Base-by-base conservation (phyloP, 306 rosid species). In the Rubus parviflorus region DNA sequence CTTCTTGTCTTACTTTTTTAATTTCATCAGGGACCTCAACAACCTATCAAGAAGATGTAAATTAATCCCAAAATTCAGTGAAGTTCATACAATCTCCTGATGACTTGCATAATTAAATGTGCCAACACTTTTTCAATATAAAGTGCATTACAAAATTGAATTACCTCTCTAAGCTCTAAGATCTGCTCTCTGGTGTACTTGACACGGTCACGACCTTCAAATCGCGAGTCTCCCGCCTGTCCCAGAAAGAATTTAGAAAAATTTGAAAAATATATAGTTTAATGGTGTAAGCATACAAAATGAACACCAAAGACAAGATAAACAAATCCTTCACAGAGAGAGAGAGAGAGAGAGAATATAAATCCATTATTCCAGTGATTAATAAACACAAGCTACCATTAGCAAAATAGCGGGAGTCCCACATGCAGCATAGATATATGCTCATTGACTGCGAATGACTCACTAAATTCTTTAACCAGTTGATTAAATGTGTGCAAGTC, bases 131-230 rank as follows among this genome's bases (percentile, higher is more conserved):
- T 43, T 58, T 17, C 57, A 60, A 43, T 38, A 58, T 68, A 23
- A 67, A 64, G 13, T 38, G 52, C 22, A 52, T 72, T 60, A 22
- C 35, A 62, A 11, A 41, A 74, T 40, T 19, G 53, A 79, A 71
- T 86, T 88, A 96, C 99, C 98, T 91, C 88, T 70, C 85, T 87
- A 62, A 93, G 88, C 66, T 80, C 87, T 60, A 96, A 81, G 64
- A 96, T 89, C 87, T 91, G 91, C 70, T 93, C 98, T 63, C 87
- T 86, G 48, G 89, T 86, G 84, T 89, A 96, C 30, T 84, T 85
- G 79, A 93, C 94, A 7, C 83, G 88, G 75, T 96, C 98, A 37
- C 82, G 96, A 61, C 94, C 92, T 77, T 96, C 99, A 80, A 92
- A 92, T 75, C 97, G 85, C 6, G 91, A 71, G 74, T 96, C 99